A percentile compares a stretch with the other conserved stretches of the same genome.
Conservation (phyloP, 768 basidiomycete species). For the Macrolepiota albuminosa region DNA sequence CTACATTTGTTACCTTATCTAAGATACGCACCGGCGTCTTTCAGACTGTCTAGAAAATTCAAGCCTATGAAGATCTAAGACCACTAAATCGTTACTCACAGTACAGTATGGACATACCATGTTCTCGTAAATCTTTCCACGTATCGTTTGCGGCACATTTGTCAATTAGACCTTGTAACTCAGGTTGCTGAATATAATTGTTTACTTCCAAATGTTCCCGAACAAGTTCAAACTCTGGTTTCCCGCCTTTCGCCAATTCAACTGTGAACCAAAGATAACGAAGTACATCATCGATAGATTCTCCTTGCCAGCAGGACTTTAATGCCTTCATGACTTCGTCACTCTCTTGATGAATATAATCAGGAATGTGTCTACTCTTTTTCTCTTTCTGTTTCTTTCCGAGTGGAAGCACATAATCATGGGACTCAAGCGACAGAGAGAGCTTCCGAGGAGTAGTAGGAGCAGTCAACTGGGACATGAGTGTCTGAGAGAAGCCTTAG, state of each 20-base stretch:
- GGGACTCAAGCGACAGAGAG: not conserved
- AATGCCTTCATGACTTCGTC: not conserved
- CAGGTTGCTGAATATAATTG: not conserved
- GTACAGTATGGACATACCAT: not conserved
- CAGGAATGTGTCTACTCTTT: too few relatives aligned
- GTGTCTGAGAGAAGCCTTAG: too few relatives aligned
- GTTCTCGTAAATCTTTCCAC: not conserved
- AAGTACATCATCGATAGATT: too few relatives aligned
- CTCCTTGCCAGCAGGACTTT: too few relatives aligned
- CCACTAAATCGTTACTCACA: too few relatives aligned
- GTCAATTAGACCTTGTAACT: not conserved
- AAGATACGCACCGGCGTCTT: too few relatives aligned
- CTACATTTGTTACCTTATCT: too few relatives aligned
- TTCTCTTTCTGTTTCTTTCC: not conserved
- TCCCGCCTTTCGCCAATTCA: too few relatives aligned
- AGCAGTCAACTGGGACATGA: not conserved
- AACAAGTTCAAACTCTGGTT: not conserved
- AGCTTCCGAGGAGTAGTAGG: not conserved
- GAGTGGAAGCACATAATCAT: not conserved
- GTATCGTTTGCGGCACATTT: not conserved
- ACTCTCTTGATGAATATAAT: too few relatives aligned
- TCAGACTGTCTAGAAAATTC: too few relatives aligned
- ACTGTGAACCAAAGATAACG: too few relatives aligned
- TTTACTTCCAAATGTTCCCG: fast-evolving
- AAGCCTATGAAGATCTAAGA: too few relatives aligned